Conservation (phyloP, 2,329 filamentous ascomycete genomes). For the Botrytis porri region DNA sequence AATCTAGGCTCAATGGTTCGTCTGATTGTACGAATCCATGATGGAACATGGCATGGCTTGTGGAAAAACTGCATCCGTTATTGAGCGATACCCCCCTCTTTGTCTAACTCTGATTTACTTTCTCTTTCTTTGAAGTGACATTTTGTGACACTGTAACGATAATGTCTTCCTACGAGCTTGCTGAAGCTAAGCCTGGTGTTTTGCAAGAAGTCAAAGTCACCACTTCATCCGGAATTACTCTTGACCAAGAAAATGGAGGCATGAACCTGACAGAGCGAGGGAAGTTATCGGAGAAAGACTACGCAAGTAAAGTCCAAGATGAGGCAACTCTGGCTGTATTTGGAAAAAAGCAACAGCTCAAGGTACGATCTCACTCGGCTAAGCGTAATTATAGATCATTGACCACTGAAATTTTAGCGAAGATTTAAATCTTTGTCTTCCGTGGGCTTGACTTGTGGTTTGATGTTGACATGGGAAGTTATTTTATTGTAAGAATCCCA, state of each 20-base stretch:
- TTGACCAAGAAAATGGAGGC: not conserved
- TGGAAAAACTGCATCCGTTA: not conserved
- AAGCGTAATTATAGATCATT: not conserved
- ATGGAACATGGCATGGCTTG: not conserved
- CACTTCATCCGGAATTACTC: not conserved
- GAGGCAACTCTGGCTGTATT: conserved; percentile 18
- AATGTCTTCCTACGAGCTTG: not conserved
- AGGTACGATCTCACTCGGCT: not conserved
- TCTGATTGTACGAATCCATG: not conserved
- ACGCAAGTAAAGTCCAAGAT: conserved; percentile 7
- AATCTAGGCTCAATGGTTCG: not conserved
- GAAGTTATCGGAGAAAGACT: not conserved
- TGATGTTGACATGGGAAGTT: conserved; percentile 18
- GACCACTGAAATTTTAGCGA: not conserved
- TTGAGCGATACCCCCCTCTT: not conserved
- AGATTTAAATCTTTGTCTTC: conserved; percentile 6
- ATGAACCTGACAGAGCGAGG: not conserved
- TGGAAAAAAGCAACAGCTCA: conserved; percentile 21
- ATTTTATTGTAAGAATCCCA: not conserved
- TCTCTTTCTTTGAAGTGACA: not conserved
- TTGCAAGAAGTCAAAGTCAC: not conserved
- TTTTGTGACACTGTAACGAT: not conserved
- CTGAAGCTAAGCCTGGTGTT: not conserved
- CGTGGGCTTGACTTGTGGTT: conserved; percentile 4
- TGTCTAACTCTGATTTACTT: not conserved